Evolutionary conservation across 768 basidiomycete genomes (phyloP), one percentile per base, ranked within the genome.

Genomic region (Mycena rosella): DNA sequence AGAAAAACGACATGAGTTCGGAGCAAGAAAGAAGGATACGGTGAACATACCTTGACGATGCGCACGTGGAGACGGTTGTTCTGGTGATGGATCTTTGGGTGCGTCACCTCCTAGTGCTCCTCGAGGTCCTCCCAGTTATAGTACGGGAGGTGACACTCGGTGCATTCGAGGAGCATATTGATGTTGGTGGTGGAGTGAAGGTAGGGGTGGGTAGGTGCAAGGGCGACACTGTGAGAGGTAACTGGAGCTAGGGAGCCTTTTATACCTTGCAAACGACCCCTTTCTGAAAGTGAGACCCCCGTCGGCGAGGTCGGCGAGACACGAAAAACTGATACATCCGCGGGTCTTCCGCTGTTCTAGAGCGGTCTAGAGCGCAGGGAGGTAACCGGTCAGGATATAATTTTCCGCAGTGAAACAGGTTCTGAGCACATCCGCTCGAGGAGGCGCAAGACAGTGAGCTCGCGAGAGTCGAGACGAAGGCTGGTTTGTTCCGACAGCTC

Each of bases 91-190:
- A 65, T 9, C 8, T 64, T 51, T 6, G 63, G 68, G 24, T 69
- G 68, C 15, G 58, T 65, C n/a, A 52, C 14, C 27, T 65, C 63
- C 42, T 60, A 57, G 38, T 65, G 68, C 22, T 60, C 68, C 8
- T 58, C 24, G 24, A 69, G 62, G 45, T 69, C 63, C 14, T 56
- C 57, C 53, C 47, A 69, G 63, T 54, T 53, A 38, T 65, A 65
- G 34, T 61, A 65, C 2, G 68, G 68, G 11, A 69, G 58, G 30
- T 61, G 34, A 54, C 63, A 69, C 34, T 60, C 63, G 58, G 59
- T 61, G 58, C 68, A 69, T 40, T 69, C 68, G 63, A 69, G 52
- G 38, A 65, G 68, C 68, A 54, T 54, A 9, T 47, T 47, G 38
- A 24, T 30, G 45, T 29, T n/a, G 26, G 30, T n/a, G 34, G 13